Evolutionary conservation across 768 basidiomycete genomes (phyloP).

Genomic region (Lactifluus hygrophoroides): DNA sequence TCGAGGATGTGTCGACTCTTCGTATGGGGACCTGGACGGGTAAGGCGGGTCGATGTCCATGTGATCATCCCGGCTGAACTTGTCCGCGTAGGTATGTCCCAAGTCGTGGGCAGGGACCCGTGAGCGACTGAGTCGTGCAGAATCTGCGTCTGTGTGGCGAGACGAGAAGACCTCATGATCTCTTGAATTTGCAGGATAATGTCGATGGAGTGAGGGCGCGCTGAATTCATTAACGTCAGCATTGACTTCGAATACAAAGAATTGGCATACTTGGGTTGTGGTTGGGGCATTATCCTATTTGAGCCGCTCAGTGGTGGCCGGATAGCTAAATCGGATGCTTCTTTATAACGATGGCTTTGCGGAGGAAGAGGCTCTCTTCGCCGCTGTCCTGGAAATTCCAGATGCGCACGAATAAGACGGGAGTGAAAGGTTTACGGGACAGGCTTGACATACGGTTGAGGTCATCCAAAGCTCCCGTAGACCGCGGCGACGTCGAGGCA

Average conservation of each 20-base stretch:
- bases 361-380: constrained; percentile 17
- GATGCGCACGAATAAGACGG: constrained; percentile 7
- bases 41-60: constrained; percentile 16
- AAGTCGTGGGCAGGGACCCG: constrained; percentile 1
- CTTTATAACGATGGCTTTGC: constrained; percentile 19
- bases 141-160: constrained; percentile 1
- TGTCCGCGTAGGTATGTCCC: constrained; percentile 1
- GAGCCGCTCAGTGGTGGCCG: constrained; percentile 3
- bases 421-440: constrained; percentile 6
- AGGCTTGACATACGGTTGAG: constrained; percentile 19
- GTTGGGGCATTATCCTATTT: constrained; percentile 2
- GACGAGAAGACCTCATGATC: background rate
- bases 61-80: constrained; percentile 12
- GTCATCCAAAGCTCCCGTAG: constrained; percentile 11
- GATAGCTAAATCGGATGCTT: constrained; percentile 1
- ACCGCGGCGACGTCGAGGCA: constrained; percentile 15
- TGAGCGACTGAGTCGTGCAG: background rate
- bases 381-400: constrained; percentile 17
- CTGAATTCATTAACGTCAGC: background rate
- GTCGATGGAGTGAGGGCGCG: constrained; percentile 9
- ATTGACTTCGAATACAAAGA: background rate
- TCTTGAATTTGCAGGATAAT: background rate
- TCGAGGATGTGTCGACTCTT: constrained; percentile 3
- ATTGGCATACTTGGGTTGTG: constrained; percentile 10
- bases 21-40: constrained; percentile 6